Base-by-base conservation (phyloP, 306 rosid species). In the Mimosa pudica region DNA sequence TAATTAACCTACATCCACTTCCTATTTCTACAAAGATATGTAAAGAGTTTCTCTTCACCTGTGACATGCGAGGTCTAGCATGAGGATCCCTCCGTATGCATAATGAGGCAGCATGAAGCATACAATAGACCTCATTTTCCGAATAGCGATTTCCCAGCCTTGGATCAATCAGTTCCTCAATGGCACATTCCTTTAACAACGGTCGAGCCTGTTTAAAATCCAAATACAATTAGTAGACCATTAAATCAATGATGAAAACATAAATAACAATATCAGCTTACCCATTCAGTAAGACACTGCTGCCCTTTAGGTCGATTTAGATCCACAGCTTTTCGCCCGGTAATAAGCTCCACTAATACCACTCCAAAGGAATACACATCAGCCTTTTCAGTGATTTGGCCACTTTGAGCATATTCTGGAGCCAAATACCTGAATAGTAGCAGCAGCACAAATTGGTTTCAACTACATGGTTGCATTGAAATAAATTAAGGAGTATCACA, bases 281-380 rank as follows among this genome's bases (percentile, higher is more conserved):
- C 99, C 99, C 99, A 96, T 82, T 96, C 98, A 72, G 99, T 80
- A 80, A 96, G 99, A 87, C 97, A 96, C 72, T 96, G 99, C 86
- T 96, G 99, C 65, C 99, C 99, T 84, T 91, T 96, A 1, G 99
- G 98, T 57, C 94, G 85, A 77, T 82, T 88, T 48, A 96, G 94
- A 85, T 96, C 99, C 35, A 96, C 94, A 20, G 99, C 99, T 87
- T 96, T 96, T 58, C 99, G 80, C 52, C 99, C 98, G 0, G 98
- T 96, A 24, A 96, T 88, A 20, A 96, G 98, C 86, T 96, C 99
- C 83, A 90, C 97, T 82, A 96, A 48, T 38, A 96, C 99, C 75
- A 96, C 99, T 54, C 99, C 99, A 33, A 96, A 93, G 7, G 99
- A 96, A 81, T 91, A 96, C 64, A 93, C 98, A 84, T 96, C 99